Evolutionary conservation across 176 grass and related monocot genomes (phyloP).

Genomic region (Eremochloa ophiuroides): DNA sequence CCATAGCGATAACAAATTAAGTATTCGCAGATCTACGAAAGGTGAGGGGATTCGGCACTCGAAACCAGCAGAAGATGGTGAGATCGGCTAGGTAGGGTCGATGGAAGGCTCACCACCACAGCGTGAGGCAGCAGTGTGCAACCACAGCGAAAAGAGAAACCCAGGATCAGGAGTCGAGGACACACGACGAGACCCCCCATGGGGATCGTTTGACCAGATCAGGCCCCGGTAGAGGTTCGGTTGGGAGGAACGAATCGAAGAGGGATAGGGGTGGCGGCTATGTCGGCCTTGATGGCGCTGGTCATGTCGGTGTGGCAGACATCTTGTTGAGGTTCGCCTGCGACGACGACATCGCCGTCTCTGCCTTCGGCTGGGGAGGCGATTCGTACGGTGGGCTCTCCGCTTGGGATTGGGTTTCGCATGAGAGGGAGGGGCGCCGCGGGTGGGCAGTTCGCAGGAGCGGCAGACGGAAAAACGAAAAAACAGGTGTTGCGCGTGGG

Average conservation of each 20-base stretch:
- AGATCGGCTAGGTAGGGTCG: background rate
- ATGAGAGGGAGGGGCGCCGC: too few species aligned
- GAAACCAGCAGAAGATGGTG: background rate
- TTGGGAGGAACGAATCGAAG: background rate
- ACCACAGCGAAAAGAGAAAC: background rate
- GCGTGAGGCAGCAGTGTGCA: conserved; percentile 88
- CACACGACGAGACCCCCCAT: background rate
- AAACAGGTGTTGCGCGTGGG: too few species aligned
- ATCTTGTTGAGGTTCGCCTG: conserved; percentile 81
- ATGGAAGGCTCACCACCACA: conserved; percentile 73
- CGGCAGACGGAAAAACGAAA: too few species aligned
- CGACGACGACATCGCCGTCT: conserved; percentile 46
- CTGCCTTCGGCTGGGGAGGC: too few species aligned
- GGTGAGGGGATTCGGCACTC: background rate
- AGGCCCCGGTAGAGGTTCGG: background rate
- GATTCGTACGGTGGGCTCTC: too few species aligned
- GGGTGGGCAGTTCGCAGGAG: too few species aligned
- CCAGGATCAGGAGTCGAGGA: background rate
- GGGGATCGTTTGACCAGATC: background rate
- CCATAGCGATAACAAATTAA: background rate
- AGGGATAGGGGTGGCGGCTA: background rate
- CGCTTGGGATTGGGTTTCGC: too few species aligned
- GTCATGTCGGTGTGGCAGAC: conserved; percentile 87
- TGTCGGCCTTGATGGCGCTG: conserved; percentile 66
- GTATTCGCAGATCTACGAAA: conserved; percentile 1